phyloP scores from a whole-genome alignment of 2,329 filamentous ascomycete genomes.

The Teratosphaeria epicoccoides region DNA sequence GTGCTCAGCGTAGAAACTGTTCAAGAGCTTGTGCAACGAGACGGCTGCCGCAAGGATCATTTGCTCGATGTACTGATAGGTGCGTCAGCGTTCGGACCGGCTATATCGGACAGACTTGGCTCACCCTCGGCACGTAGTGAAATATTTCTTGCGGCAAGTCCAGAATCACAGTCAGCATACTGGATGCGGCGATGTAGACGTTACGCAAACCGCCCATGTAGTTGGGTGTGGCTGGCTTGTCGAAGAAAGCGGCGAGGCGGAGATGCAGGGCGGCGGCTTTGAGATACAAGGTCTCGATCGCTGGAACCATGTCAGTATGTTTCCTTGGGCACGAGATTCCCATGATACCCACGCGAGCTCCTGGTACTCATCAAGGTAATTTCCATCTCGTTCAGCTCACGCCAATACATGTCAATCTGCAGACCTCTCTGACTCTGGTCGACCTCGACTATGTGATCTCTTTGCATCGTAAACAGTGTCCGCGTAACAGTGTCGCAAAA shows the following conservation, averaged over 20 bases:
- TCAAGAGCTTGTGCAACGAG: slow-evolving; percentile 63
- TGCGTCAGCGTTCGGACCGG: background rate
- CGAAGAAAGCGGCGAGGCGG: slow-evolving; percentile 70
- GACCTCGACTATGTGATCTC: slow-evolving; percentile 52
- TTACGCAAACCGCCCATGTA: slow-evolving; percentile 67
- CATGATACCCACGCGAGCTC: slow-evolving; percentile 33
- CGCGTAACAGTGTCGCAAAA: slow-evolving; percentile 70
- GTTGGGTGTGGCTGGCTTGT: slow-evolving; percentile 58
- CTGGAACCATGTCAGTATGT: slow-evolving; percentile 39
- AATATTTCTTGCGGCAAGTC: slow-evolving; percentile 46
- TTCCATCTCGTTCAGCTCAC: slow-evolving; percentile 28
- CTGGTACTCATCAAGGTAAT: slow-evolving; percentile 25
- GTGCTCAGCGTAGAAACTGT: slow-evolving; percentile 64
- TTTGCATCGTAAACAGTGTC: slow-evolving; percentile 68
- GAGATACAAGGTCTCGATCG: slow-evolving; percentile 50
- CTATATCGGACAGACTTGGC: background rate
- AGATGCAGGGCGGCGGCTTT: slow-evolving; percentile 65
- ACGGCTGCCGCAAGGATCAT: slow-evolving; percentile 77
- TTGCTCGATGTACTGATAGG: slow-evolving; percentile 56
- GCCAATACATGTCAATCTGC: slow-evolving; percentile 28
- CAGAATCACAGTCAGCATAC: slow-evolving; percentile 61
- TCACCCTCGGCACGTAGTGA: slow-evolving; percentile 50
- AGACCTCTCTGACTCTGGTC: slow-evolving; percentile 27
- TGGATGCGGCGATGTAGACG: slow-evolving; percentile 60
- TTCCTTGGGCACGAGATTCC: slow-evolving; percentile 27